A percentile compares a stretch with the other conserved stretches of the same genome.
Conservation (phyloP, 352 stramenopile genomes). For the Blastocystis sp. region DNA sequence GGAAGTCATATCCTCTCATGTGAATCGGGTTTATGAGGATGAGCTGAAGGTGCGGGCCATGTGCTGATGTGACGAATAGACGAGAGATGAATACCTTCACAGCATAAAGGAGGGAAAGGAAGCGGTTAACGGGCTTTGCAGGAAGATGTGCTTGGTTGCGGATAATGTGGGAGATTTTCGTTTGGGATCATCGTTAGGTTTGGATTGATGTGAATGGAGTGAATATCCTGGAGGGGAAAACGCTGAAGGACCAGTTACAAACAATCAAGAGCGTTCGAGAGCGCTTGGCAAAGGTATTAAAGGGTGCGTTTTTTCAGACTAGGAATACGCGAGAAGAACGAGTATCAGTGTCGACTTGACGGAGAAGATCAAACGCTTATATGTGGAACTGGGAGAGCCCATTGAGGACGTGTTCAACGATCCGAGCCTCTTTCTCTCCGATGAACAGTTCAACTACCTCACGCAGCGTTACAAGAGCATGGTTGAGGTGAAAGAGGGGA, state of each 20-base stretch:
- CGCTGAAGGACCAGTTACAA: not conserved
- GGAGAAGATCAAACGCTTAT: not conserved
- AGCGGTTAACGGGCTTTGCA: not conserved
- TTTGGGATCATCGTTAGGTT: not conserved
- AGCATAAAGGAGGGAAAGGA: constrained; percentile 19
- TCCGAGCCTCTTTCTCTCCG: constrained; percentile 10
- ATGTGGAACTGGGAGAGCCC: constrained; percentile 20
- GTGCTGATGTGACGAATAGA: not conserved
- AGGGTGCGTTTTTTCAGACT: not conserved
- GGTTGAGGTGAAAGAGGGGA: not conserved
- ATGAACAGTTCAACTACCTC: not conserved
- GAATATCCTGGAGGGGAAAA: not conserved
- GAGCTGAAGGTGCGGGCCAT: not conserved
- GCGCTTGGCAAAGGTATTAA: not conserved
- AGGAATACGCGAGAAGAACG: not conserved
- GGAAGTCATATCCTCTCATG: not conserved
- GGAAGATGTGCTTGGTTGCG: not conserved
- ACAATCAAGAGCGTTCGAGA: not conserved
- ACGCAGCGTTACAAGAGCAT: not conserved
- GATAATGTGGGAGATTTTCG: too few relatives aligned
- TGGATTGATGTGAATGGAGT: constrained; percentile 35
- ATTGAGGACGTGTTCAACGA: constrained; percentile 19
- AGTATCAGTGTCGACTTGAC: not conserved
- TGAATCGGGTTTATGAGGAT: constrained; percentile 5
- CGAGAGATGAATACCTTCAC: not conserved